A percentile compares a stretch with the other conserved stretches of the same genome.
Conservation (phyloP, 2,329 filamentous ascomycete species). For the Lecanosticta acicola region DNA sequence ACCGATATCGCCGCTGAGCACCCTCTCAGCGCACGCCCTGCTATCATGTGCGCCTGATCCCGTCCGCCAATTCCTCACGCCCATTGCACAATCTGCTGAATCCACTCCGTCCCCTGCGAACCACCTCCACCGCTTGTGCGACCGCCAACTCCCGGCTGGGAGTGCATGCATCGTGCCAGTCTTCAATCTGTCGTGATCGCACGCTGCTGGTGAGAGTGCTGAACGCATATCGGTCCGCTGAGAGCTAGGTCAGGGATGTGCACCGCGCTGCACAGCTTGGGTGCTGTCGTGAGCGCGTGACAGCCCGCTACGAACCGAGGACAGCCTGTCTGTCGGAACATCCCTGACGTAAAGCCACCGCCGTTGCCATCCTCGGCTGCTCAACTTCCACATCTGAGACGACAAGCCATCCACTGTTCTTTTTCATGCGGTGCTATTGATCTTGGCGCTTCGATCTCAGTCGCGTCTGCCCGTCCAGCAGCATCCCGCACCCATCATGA, state of each 20-base stretch:
- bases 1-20: not conserved
- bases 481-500: too few species aligned
- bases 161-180: not conserved
- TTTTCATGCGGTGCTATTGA: not conserved
- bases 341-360: slow-evolving; percentile 6
- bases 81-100: not conserved
- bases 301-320: slow-evolving; percentile 4
- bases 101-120: not conserved
- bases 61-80: not conserved
- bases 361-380: not conserved
- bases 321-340: slow-evolving; percentile 1
- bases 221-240: too few species aligned
- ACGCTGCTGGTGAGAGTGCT: too few species aligned
- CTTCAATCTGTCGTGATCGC: too few species aligned
- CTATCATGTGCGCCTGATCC: not conserved
- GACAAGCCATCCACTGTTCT: too few species aligned
- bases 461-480: not conserved
- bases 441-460: not conserved
- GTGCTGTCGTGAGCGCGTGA: slow-evolving; percentile 2
- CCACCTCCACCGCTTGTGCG: not conserved
- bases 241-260: too few species aligned
- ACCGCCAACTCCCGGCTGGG: not conserved
- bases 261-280: too few species aligned
- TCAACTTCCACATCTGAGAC: too few species aligned
- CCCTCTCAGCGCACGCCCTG: not conserved